Conservation (phyloP, 1,284 basidiomycete species). For the Cystobasidiaceae sp. region DNA sequence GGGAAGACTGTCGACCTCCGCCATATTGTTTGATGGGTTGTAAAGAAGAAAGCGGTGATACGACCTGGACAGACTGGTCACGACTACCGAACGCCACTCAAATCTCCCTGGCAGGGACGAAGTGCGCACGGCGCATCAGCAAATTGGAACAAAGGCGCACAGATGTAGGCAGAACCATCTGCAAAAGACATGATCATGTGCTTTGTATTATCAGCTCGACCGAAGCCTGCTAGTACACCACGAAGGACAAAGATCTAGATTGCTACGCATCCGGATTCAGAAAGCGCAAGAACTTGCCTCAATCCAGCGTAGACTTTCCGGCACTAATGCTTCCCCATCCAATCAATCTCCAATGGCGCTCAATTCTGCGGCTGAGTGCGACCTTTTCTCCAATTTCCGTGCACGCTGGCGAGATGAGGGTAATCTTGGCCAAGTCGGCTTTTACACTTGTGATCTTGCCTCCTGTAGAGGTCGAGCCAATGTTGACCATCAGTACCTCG, state of each 20-base stretch:
- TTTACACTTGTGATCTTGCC: constrained; percentile 86
- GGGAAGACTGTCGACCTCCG: constrained; percentile 14
- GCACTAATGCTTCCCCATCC: constrained; percentile 42
- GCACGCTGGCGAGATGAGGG: constrained; percentile 84
- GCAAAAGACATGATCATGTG: neutral
- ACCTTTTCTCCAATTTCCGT: constrained; percentile 95
- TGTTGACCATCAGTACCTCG: constrained; percentile 66
- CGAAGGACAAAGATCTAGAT: constrained; percentile 29
- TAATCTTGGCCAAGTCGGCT: constrained; percentile 64
- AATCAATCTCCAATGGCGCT: constrained; percentile 85
- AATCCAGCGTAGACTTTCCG: no score
- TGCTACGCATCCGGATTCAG: constrained; percentile 34
- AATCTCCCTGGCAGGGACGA: no score
- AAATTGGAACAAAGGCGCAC: no score
- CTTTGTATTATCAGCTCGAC: constrained; percentile 33
- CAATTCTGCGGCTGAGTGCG: constrained; percentile 81
- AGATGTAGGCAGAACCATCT: neutral
- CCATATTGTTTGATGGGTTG: neutral
- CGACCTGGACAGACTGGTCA: no score
- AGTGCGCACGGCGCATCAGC: no score
- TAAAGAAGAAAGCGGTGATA: neutral
- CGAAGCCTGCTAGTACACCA: constrained; percentile 36
- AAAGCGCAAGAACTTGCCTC: constrained; percentile 11
- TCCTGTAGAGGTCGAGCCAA: constrained; percentile 71
- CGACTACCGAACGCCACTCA: no score